phyloP scores from a whole-genome alignment of 2,329 filamentous ascomycete species.

The Apiospora koreana region DNA sequence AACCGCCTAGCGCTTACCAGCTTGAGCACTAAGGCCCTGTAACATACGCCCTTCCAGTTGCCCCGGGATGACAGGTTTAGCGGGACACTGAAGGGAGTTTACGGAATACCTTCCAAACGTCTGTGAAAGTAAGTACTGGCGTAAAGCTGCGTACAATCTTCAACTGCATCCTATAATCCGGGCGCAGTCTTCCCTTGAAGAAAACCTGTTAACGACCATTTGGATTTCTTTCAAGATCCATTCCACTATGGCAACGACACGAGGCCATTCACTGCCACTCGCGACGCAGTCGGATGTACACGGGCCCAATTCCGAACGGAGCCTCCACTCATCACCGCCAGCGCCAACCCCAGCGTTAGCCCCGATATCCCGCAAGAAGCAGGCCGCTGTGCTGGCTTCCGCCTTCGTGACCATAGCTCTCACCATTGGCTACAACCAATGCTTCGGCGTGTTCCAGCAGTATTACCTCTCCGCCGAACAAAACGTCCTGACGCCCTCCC shows the following conservation, averaged over 20 bases:
- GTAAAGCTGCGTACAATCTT: background rate
- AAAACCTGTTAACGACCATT: background rate
- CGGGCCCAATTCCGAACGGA: background rate
- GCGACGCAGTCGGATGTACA: background rate
- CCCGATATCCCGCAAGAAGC: conserved; percentile 40
- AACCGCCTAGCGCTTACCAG: background rate
- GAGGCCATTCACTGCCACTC: background rate
- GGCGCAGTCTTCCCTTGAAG: background rate
- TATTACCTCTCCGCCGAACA: conserved; percentile 46
- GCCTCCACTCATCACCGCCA: background rate
- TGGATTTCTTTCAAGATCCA: background rate
- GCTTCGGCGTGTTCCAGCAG: conserved; percentile 50
- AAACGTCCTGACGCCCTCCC: conserved; percentile 37
- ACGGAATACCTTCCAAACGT: background rate
- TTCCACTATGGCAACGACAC: background rate
- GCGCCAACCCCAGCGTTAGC: conserved; percentile 26
- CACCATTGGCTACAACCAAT: conserved; percentile 51
- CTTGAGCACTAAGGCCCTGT: too few species aligned
- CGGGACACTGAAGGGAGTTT: background rate
- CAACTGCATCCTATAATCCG: background rate
- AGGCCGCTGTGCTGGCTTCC: conserved; percentile 43
- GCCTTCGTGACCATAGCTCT: conserved; percentile 46
- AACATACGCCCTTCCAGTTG: background rate
- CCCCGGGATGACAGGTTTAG: background rate
- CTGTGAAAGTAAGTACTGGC: too few species aligned